Conservation (phyloP, 1,139 yeast species). For the Taphrina sp. region DNA sequence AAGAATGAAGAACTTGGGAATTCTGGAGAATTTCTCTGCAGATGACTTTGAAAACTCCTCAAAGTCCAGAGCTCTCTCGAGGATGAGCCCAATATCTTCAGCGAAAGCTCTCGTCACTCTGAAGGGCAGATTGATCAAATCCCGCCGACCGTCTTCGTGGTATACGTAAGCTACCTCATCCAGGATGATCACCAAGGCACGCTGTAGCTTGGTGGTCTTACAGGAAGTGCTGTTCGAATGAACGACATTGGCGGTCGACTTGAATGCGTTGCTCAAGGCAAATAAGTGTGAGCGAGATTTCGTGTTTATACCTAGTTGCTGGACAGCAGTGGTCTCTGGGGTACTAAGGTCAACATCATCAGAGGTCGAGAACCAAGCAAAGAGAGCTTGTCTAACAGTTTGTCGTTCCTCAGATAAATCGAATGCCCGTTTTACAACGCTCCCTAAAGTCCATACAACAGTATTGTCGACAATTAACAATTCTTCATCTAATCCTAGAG, state of each 20-base stretch:
- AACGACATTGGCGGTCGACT: slow-evolving; percentile 11
- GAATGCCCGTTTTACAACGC: slow-evolving; percentile 16
- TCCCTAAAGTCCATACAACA: slow-evolving; percentile 30
- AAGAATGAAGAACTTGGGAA: slow-evolving; percentile 57
- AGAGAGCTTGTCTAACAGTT: slow-evolving; percentile 30
- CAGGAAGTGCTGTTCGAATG: background rate
- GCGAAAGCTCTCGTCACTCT: slow-evolving; percentile 56
- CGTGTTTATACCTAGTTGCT: background rate
- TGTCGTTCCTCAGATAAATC: slow-evolving; percentile 27
- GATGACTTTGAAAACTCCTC: slow-evolving; percentile 29
- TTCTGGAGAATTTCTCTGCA: slow-evolving; percentile 24
- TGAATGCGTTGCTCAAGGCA: slow-evolving; percentile 22
- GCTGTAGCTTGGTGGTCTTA: slow-evolving; percentile 26
- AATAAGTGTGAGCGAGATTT: slow-evolving; percentile 4
- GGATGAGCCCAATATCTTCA: slow-evolving; percentile 62
- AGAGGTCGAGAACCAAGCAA: slow-evolving; percentile 24
- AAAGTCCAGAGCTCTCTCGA: slow-evolving; percentile 51
- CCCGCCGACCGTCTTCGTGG: slow-evolving; percentile 45
- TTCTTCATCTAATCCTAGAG: slow-evolving; percentile 25
- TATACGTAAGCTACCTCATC: slow-evolving; percentile 51
- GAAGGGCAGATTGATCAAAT: slow-evolving; percentile 65
- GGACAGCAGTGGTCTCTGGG: background rate
- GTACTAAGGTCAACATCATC: background rate
- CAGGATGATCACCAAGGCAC: slow-evolving; percentile 42
- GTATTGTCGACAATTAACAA: slow-evolving; percentile 16